Evolutionary conservation across 2,329 filamentous ascomycete genomes (phyloP).

Genomic region (Colletotrichum tropicicola): DNA sequence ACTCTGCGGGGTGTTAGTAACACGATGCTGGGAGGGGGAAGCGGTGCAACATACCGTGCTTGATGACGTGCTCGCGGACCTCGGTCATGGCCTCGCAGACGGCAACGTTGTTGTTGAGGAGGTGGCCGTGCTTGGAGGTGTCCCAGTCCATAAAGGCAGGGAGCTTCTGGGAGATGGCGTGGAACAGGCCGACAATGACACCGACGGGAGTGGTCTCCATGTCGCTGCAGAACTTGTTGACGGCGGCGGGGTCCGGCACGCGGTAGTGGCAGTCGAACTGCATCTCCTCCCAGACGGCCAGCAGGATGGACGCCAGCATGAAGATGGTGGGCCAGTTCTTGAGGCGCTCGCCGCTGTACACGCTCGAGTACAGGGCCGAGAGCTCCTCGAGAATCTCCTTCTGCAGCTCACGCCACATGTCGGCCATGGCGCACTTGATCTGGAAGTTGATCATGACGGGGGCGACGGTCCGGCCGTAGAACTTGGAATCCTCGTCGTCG

Average conservation of each 20-base stretch:
- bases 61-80: conserved; percentile 89
- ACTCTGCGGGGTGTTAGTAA: conserved; percentile 70
- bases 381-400: conserved; percentile 96
- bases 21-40: not conserved
- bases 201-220: conserved; percentile 97
- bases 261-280: conserved; percentile 98
- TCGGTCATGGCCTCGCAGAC: conserved; percentile 97
- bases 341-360: conserved; percentile 95
- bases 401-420: conserved; percentile 98
- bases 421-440: conserved; percentile 95
- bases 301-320: conserved; percentile 91
- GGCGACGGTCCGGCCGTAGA: conserved; percentile 87
- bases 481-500: conserved; percentile 85
- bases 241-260: conserved; percentile 82
- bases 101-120: conserved; percentile 89
- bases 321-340: conserved; percentile 99
- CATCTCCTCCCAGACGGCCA: conserved; percentile 98
- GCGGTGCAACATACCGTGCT: conserved; percentile 78
- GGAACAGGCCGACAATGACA: conserved; percentile 96
- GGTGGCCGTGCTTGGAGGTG: conserved; percentile 86
- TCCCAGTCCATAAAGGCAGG: conserved; percentile 95
- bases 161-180: conserved; percentile 96
- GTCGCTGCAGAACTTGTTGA: conserved; percentile 94
- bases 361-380: conserved; percentile 92
- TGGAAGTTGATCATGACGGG: conserved; percentile 99